Evolutionary conservation across 2,329 filamentous ascomycete genomes (phyloP).

Genomic region (Penicillium sp.): DNA sequence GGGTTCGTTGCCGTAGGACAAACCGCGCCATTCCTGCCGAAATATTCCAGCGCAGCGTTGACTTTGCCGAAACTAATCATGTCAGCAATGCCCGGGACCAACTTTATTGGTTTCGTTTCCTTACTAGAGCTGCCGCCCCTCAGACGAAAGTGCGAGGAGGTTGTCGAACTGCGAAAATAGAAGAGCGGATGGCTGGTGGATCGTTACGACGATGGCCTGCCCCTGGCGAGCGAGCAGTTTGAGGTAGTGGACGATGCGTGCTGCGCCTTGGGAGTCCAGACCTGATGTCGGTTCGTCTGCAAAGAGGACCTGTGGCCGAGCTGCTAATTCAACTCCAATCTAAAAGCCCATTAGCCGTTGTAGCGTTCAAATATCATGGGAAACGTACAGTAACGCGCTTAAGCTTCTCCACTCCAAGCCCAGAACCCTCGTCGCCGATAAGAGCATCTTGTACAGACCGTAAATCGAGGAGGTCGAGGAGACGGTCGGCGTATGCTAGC

Average conservation of each 20-base stretch:
- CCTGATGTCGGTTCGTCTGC: constrained; percentile 13
- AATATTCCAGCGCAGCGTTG: constrained; percentile 2
- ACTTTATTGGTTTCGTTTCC: not conserved
- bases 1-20: not conserved
- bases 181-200: constrained; percentile 3
- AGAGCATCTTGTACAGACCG: constrained; percentile 1
- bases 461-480: constrained; percentile 5
- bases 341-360: not conserved
- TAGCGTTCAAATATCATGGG: not conserved
- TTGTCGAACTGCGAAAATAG: constrained; percentile 10
- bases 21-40: not conserved
- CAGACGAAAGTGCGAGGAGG: not conserved
- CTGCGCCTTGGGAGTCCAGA: constrained; percentile 8
- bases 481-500: constrained; percentile 5
- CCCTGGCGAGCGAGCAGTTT: constrained; percentile 7
- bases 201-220: constrained; percentile 2
- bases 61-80: constrained; percentile 2
- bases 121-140: constrained; percentile 7
- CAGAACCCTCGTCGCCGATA: constrained; percentile 7
- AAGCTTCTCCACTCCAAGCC: constrained; percentile 1
- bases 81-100: not conserved
- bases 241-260: constrained; percentile 5
- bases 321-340: constrained; percentile 15
- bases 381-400: constrained; percentile 9
- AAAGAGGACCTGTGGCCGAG: constrained; percentile 3